Percentiles rank a stretch among this genome's conserved stretches.
Evolutionary conservation across 768 basidiomycete genomes (phyloP).

Genomic region (Naematelia encephala): DNA sequence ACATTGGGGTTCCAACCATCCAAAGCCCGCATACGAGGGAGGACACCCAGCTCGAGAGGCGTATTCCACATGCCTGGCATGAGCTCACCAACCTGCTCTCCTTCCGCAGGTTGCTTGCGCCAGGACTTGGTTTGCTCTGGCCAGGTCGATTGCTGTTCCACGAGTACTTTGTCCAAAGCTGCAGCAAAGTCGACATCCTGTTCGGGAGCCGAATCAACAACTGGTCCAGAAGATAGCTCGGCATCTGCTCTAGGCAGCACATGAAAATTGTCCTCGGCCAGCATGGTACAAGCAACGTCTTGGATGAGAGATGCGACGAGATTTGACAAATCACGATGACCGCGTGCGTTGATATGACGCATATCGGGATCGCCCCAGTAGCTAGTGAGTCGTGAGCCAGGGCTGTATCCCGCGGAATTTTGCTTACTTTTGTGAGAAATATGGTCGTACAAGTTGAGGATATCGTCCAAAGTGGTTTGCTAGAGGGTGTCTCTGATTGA

Average conservation of each 20-base stretch:
- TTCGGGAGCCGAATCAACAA: conserved; percentile 1
- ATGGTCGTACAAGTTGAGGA: conserved; percentile 43
- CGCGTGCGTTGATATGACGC: conserved; percentile 45
- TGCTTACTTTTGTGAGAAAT: conserved; percentile 45
- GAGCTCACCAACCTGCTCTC: conserved; percentile 18
- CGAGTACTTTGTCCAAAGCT: neutral
- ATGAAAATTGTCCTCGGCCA: conserved; percentile 23
- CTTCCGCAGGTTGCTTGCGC: conserved; percentile 20
- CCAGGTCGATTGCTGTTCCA: conserved; percentile 14
- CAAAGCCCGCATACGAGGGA: conserved; percentile 34
- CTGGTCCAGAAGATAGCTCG: neutral
- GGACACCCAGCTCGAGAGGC: conserved; percentile 27
- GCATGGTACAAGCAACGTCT: conserved; percentile 41
- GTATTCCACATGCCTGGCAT: conserved; percentile 37
- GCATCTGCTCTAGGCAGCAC: conserved; percentile 10
- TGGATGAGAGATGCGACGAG: conserved; percentile 38
- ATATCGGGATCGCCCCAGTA: conserved; percentile 48
- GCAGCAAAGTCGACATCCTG: neutral
- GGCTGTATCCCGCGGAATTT: neutral
- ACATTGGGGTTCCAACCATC: conserved; percentile 40
- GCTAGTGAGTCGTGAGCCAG: conserved; percentile 17
- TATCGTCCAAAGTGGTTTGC: conserved; percentile 45
- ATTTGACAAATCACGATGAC: conserved; percentile 46
- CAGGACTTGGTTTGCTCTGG: conserved; percentile 27
- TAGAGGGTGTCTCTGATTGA: conserved; percentile 45